Percentiles rank a stretch among this genome's conserved stretches.
Evolutionary conservation across 768 basidiomycete genomes (phyloP).

Genomic region (Trametes cinnabarina): DNA sequence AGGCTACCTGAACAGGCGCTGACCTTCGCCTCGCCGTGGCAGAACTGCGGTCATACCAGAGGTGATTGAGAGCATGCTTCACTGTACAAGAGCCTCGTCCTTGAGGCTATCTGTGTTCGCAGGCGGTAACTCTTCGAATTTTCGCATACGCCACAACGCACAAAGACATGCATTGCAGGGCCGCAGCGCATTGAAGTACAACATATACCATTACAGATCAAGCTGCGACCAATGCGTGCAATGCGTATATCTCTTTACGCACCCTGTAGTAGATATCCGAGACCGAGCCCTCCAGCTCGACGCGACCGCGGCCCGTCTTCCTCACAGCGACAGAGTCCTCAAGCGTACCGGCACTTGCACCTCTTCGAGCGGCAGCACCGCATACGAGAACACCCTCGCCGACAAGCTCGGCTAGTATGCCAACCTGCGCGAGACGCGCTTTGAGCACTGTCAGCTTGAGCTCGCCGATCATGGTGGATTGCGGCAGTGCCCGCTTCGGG

Average conservation of each 20-base stretch:
- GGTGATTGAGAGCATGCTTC: too few relatives aligned
- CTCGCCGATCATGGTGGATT: conserved; percentile 97
- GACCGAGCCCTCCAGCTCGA: conserved; percentile 87
- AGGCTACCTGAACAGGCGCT: too few relatives aligned
- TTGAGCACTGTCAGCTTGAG: conserved; percentile 90
- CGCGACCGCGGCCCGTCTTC: conserved; percentile 80
- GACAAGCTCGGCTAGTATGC: conserved; percentile 90
- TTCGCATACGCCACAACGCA: neutral
- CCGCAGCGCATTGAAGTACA: too few relatives aligned
- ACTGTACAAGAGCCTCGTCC: too few relatives aligned
- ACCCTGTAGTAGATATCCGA: conserved; percentile 90
- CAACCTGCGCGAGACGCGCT: conserved; percentile 66
- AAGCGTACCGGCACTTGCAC: conserved; percentile 40
- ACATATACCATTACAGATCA: conserved; percentile 20
- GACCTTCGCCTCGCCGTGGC: too few relatives aligned
- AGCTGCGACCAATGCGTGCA: conserved; percentile 87
- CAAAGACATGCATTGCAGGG: too few relatives aligned
- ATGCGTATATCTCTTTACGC: conserved; percentile 81
- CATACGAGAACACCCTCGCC: conserved; percentile 97
- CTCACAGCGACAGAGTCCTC: conserved; percentile 81
- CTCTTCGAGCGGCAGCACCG: conserved; percentile 53
- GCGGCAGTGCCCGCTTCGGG: conserved; percentile 64
- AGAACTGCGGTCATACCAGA: too few relatives aligned
- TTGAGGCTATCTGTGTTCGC: too few relatives aligned
- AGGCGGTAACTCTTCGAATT: neutral